phyloP scores from a whole-genome alignment of 202 grass and related monocot genomes.

The Zoysia matrella region DNA sequence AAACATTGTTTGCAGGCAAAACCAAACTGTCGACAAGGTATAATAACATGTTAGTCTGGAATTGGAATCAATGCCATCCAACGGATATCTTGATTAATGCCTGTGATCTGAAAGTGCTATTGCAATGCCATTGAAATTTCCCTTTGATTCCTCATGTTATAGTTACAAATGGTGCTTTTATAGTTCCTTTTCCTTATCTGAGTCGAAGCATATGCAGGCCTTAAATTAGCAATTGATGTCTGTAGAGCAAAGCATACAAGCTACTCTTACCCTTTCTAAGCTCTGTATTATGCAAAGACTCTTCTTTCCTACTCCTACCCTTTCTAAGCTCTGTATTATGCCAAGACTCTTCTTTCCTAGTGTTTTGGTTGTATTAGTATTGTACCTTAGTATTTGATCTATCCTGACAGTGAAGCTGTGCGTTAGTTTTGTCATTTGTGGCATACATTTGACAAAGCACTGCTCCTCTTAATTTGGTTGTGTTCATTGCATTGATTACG shows the following conservation, averaged over 20 bases:
- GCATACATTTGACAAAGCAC: not conserved
- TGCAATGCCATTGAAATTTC: not conserved
- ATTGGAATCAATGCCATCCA: not conserved
- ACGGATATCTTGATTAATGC: not conserved
- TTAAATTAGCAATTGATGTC: not conserved
- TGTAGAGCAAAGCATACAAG: not conserved
- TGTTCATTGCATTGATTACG: not conserved
- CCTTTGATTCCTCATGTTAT: not conserved
- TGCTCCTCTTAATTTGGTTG: not conserved
- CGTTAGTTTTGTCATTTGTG: not conserved
- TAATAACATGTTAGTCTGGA: not conserved
- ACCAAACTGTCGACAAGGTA: no score
- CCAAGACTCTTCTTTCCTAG: not conserved
- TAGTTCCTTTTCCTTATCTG: not conserved
- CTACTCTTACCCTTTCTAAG: not conserved
- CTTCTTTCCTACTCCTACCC: not conserved
- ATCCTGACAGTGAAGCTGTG: not conserved
- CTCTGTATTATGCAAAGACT: not conserved
- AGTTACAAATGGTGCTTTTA: not conserved
- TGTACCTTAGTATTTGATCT: not conserved
- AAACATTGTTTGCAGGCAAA: no score
- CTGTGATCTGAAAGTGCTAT: not conserved
- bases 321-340: no score
- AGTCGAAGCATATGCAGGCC: not conserved
- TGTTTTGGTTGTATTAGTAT: not conserved